phyloP scores from a whole-genome alignment of 1,139 yeast species.

The Suhomyces panamericanus region DNA sequence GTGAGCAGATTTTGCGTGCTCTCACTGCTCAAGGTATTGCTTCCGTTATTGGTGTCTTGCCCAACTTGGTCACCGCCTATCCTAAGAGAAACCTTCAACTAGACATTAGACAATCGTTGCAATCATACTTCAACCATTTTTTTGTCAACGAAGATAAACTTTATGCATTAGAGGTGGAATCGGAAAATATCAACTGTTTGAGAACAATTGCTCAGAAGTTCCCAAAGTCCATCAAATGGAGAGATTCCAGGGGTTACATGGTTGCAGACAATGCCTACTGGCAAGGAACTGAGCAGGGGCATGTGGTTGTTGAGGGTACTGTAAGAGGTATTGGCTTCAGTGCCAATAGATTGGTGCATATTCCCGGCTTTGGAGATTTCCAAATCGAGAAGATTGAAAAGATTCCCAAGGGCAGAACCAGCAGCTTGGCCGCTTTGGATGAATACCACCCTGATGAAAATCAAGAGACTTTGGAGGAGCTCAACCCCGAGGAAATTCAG shows the following conservation, averaged over 20 bases:
- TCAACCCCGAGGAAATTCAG: constrained; percentile 58
- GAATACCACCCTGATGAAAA: constrained; percentile 47
- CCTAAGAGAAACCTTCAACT: constrained; percentile 76
- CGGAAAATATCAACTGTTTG: constrained; percentile 71
- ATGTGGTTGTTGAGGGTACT: constrained; percentile 70
- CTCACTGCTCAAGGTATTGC: constrained; percentile 92
- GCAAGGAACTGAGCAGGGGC: constrained; percentile 34
- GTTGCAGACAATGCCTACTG: constrained; percentile 67
- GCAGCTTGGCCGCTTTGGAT: constrained; percentile 26
- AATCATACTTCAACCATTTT: constrained; percentile 83
- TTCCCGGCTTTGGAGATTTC: constrained; percentile 90
- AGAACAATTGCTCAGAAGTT: constrained; percentile 80
- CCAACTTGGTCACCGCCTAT: constrained; percentile 66
- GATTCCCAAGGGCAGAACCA: constrained; percentile 23
- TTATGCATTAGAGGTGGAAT: constrained; percentile 62
- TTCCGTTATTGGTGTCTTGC: constrained; percentile 74
- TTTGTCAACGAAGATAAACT: constrained; percentile 84
- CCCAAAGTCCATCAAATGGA: constrained; percentile 86
- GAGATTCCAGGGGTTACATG: constrained; percentile 86
- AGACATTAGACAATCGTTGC: constrained; percentile 77
- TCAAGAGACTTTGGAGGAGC: constrained; percentile 67
- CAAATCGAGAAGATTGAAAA: constrained; percentile 70
- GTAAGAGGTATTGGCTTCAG: constrained; percentile 86
- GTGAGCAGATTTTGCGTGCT: constrained; percentile 87
- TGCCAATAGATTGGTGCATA: constrained; percentile 73